A percentile compares a stretch with the other conserved stretches of the same genome.
Conservation (phyloP, 305 asterid genomes). For the Fraxinus velutina region DNA sequence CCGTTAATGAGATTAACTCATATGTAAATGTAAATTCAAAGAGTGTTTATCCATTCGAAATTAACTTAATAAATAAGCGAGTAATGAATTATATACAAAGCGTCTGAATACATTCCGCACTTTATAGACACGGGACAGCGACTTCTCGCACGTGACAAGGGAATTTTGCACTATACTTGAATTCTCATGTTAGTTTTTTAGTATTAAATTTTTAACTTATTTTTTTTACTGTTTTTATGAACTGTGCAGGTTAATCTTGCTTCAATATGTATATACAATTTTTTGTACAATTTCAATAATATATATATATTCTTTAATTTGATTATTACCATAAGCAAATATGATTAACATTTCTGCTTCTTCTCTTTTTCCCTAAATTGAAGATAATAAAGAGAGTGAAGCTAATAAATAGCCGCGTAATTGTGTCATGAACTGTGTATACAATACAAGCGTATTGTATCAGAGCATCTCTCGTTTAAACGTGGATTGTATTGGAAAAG, state of each 20-base stretch:
- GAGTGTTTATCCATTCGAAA: neutral
- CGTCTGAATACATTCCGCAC: constrained; percentile 11
- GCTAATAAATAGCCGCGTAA: neutral
- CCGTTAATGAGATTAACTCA: neutral
- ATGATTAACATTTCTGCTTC: no score
- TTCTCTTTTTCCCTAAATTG: no score
- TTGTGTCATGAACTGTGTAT: no score
- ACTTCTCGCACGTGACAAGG: neutral
- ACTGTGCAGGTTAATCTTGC: neutral
- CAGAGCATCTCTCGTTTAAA: neutral
- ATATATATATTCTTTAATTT: no score
- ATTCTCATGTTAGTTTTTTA: neutral
- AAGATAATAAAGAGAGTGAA: no score
- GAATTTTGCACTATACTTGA: neutral
- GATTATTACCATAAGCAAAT: neutral
- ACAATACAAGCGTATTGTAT: neutral
- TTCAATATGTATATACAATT: neutral
- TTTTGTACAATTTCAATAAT: neutral
- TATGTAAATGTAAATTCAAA: neutral
- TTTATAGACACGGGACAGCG: constrained; percentile 10
- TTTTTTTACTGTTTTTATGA: neutral
- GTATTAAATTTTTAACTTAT: no score
- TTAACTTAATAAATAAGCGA: neutral
- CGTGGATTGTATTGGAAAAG: neutral
- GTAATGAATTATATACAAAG: neutral